Base-by-base conservation (phyloP, 345 rosid species). In the Bretschneidera sinensis region DNA sequence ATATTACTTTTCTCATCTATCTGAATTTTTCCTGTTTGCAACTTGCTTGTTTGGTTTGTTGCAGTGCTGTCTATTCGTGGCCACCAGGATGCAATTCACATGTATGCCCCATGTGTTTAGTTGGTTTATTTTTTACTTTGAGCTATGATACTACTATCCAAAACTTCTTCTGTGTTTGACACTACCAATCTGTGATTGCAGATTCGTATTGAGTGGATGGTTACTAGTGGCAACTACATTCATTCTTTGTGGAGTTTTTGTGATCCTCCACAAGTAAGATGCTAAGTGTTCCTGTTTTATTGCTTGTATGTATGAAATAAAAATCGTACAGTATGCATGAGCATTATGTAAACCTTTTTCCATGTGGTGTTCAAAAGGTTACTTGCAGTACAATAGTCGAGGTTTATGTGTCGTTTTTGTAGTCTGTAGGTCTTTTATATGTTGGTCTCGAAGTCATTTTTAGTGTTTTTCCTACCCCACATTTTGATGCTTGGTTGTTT, bases 121-220 rank as follows among this genome's bases (percentile, higher is more conserved):
- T 39, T 57, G 17, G 4, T n/a, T n/a, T 45, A 18, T 14, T 23
- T 35, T 47, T n/a, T n/a, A n/a, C n/a, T n/a, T n/a, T n/a, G n/a
- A n/a, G n/a, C n/a, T 22, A 6, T 61, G 31, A 19, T 59, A 39
- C 52, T 14, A 24, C 28, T 18, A 35, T 43, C 66, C 48, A 9
- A 23, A n/a, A n/a, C n/a, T n/a, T n/a, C 31, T 13, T 56, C 24
- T 53, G 19, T 57, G 24, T 54, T 70, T 66, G 25, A 71, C 17
- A 11, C 53, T 54, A 19, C 43, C 22, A 14, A n/a, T 1, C 9
- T 39, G 31, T 71, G 33, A 3, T 60, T 77, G 73, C 79, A 92
- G 95, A 82, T 85, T 92, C 39, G 81, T 92, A 0, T 69, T 78
- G 69, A 89, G 95, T 16, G 98, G 98, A 71, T 92, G 98, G 96